These are phyloP conservation scores for Arthrobotrys megalospora DNA, from an alignment of 2,329 filamentous ascomycete species.

Conservation along the genomic window DNA sequence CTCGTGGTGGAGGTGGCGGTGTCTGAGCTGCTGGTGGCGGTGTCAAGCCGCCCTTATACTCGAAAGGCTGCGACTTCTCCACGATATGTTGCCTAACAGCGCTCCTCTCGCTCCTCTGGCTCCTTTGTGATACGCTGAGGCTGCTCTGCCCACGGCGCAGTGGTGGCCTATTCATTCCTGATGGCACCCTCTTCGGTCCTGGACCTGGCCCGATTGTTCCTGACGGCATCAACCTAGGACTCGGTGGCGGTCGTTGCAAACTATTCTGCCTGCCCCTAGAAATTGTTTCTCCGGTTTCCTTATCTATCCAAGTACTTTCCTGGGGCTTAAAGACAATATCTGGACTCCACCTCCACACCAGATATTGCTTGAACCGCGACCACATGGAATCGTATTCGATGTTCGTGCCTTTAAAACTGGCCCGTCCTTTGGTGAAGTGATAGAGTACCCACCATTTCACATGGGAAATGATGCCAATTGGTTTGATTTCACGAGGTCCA, in stretches of 20 bases:
- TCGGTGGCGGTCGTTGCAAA: slow-evolving; percentile 16
- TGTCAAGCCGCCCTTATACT: slow-evolving; percentile 7
- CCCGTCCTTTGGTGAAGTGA: slow-evolving; percentile 68
- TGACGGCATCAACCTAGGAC: slow-evolving; percentile 2
- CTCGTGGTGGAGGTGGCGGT: not conserved
- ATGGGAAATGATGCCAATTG: slow-evolving; percentile 66
- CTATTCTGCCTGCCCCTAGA: slow-evolving; percentile 43
- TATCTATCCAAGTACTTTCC: slow-evolving; percentile 49
- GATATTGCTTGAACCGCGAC: slow-evolving; percentile 62
- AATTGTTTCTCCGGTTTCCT: slow-evolving; percentile 41
- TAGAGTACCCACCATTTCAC: slow-evolving; percentile 71
- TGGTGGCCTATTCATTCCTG: not conserved
- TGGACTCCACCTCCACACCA: slow-evolving; percentile 62
- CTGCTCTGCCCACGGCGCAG: slow-evolving; percentile 21
- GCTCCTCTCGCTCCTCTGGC: slow-evolving; percentile 18
- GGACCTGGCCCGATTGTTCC: not conserved
- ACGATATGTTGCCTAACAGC: not conserved
- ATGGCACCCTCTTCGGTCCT: slow-evolving; percentile 5
- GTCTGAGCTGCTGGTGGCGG: slow-evolving; percentile 5
- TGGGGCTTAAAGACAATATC: slow-evolving; percentile 43
- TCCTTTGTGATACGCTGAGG: slow-evolving; percentile 29
- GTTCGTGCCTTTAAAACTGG: slow-evolving; percentile 63
- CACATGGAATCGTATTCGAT: slow-evolving; percentile 67
- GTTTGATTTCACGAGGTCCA: slow-evolving; percentile 69
- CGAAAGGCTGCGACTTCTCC: slow-evolving; percentile 47